Evolutionary conservation across 768 basidiomycete genomes (phyloP).

Genomic region (Heimioporus sp.): DNA sequence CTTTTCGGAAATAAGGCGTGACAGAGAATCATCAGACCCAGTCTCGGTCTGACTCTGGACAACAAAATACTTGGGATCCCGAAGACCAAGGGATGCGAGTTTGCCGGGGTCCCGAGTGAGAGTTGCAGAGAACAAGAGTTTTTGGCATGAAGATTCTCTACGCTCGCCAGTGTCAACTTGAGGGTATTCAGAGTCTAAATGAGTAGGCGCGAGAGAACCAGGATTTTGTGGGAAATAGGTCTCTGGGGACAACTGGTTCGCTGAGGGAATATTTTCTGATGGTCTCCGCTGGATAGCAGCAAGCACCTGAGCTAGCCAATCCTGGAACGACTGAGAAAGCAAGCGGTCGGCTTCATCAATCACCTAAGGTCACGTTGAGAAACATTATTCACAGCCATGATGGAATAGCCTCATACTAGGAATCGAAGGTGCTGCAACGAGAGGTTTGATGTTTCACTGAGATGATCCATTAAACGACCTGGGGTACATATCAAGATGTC

Average conservation of each 20-base stretch:
- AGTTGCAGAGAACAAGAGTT: conserved; percentile 94
- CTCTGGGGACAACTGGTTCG: conserved; percentile 3
- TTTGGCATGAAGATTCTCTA: conserved; percentile 76
- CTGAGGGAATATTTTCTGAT: background rate
- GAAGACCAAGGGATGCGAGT: conserved; percentile 75
- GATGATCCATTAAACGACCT: conserved; percentile 91
- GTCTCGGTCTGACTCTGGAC: conserved; percentile 54
- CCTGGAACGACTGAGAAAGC: conserved; percentile 92
- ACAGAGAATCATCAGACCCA: conserved; percentile 35
- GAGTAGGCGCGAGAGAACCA: conserved; percentile 62
- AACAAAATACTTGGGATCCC: conserved; percentile 84
- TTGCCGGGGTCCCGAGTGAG: conserved; percentile 93
- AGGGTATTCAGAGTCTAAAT: conserved; percentile 36
- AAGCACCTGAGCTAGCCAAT: conserved; percentile 86
- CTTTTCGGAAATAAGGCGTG: conserved; percentile 66
- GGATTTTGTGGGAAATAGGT: conserved; percentile 1
- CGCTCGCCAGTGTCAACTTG: conserved; percentile 56
- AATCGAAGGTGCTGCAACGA: conserved; percentile 94
- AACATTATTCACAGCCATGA: background rate
- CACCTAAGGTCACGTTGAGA: conserved; percentile 49
- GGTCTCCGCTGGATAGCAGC: conserved; percentile 58
- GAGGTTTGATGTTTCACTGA: conserved; percentile 85
- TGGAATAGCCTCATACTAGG: conserved; percentile 53
- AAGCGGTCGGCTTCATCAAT: conserved; percentile 99
- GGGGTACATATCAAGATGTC: conserved; percentile 97